Evolutionary conservation across 345 rosid genomes (phyloP).

Genomic region (Gossypium ekmanianum): DNA sequence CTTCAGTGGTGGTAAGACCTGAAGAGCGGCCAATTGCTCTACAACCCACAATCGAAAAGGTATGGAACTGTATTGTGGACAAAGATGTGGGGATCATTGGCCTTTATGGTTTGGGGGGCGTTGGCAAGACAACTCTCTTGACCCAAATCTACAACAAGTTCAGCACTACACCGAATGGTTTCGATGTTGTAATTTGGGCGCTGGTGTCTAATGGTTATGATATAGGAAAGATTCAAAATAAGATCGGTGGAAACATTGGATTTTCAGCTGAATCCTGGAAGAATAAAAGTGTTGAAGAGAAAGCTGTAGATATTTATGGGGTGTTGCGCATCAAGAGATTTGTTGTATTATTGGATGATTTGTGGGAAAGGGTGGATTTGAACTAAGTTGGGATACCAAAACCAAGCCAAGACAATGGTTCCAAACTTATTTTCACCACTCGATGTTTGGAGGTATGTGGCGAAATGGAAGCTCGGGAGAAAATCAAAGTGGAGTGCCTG

Average conservation of each 20-base stretch:
- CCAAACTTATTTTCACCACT: conserved; percentile 30
- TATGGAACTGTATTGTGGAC: not conserved
- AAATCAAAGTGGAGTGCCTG: conserved; percentile 24
- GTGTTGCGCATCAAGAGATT: not conserved
- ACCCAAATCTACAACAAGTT: too few relatives aligned
- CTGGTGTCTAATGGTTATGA: too few relatives aligned
- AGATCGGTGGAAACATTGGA: too few relatives aligned
- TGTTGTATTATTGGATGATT: not conserved
- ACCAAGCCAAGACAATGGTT: conserved; percentile 2
- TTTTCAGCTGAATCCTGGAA: not conserved
- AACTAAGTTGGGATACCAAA: not conserved
- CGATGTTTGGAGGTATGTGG: conserved; percentile 21
- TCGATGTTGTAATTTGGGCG: too few relatives aligned
- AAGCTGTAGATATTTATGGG: not conserved
- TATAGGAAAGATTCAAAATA: too few relatives aligned
- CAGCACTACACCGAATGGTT: too few relatives aligned
- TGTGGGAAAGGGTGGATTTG: not conserved
- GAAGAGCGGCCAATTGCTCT: not conserved
- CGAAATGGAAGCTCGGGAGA: conserved; percentile 22
- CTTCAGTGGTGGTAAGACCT: not conserved
- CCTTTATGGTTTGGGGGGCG: too few relatives aligned
- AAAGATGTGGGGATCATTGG: too few relatives aligned
- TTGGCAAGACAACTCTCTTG: too few relatives aligned
- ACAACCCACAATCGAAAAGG: not conserved
- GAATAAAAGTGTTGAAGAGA: not conserved